These are phyloP conservation scores for Capronia coronata DNA, from an alignment of 2,329 filamentous ascomycete species.

Conservation along the genomic window DNA sequence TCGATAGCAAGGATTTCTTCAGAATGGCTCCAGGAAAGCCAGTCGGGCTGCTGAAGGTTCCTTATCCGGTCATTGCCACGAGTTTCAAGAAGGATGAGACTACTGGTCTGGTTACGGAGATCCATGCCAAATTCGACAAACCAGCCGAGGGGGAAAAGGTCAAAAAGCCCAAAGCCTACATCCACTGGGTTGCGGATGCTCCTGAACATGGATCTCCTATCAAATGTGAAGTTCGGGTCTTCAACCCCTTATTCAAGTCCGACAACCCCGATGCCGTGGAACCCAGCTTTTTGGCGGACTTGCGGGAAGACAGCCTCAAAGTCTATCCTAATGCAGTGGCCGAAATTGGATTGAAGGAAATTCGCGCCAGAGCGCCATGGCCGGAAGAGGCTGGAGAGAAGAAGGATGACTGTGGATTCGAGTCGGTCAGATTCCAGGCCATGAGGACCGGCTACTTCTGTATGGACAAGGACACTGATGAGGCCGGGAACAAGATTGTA, in stretches of 20 bases:
- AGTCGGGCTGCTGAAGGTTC: slow-evolving; percentile 66
- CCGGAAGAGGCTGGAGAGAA: slow-evolving; percentile 69
- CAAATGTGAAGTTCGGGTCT: slow-evolving; percentile 66
- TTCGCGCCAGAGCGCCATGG: slow-evolving; percentile 69
- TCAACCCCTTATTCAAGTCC: slow-evolving; percentile 79
- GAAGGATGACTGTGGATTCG: slow-evolving; percentile 51
- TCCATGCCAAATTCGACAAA: slow-evolving; percentile 63
- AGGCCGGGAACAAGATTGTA: slow-evolving; percentile 62
- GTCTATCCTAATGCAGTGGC: slow-evolving; percentile 73
- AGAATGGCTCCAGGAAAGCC: slow-evolving; percentile 67
- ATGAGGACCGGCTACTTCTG: slow-evolving; percentile 83
- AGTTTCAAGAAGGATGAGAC: slow-evolving; percentile 61
- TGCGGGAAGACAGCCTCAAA: slow-evolving; percentile 77
- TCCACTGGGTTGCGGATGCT: slow-evolving; percentile 80
- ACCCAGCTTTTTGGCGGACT: slow-evolving; percentile 74
- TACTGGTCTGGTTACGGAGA: slow-evolving; percentile 58
- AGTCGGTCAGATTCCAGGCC: slow-evolving; percentile 82
- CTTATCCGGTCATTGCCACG: slow-evolving; percentile 62
- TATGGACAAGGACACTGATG: slow-evolving; percentile 70
- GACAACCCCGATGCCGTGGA: slow-evolving; percentile 71
- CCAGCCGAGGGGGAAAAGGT: slow-evolving; percentile 56
- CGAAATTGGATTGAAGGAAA: slow-evolving; percentile 75
- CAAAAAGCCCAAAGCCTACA: slow-evolving; percentile 66
- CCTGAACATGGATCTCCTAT: slow-evolving; percentile 55
- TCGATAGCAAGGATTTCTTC: slow-evolving; percentile 67